Conservation (phyloP, 768 basidiomycete genomes). For the Tricholoma matsutake region DNA sequence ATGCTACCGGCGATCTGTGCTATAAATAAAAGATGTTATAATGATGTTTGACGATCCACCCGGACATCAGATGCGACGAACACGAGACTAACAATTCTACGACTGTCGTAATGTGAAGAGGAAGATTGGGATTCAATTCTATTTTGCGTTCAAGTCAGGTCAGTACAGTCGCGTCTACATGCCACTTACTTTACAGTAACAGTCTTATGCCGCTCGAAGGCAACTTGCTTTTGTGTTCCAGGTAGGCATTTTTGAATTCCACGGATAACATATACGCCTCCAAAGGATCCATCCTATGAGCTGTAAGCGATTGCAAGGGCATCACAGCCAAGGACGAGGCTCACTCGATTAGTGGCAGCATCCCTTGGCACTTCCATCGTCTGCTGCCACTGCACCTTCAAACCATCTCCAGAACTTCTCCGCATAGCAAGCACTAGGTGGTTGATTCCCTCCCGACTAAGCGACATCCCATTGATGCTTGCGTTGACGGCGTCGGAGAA, state of each 20-base stretch:
- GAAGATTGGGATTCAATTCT: constrained; percentile 43
- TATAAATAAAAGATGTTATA: constrained; percentile 10
- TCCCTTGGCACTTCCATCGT: constrained; percentile 43
- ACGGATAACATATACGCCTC: constrained; percentile 48
- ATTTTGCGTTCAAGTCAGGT: neutral
- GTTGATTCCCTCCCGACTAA: constrained; percentile 38
- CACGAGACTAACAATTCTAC: constrained; percentile 44
- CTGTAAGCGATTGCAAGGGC: constrained; percentile 1
- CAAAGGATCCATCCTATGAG: constrained; percentile 44
- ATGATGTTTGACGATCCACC: constrained; percentile 25
- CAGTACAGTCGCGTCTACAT: neutral
- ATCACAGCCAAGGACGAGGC: constrained; percentile 16
- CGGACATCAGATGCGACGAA: constrained; percentile 48
- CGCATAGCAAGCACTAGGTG: constrained; percentile 43
- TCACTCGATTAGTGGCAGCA: constrained; percentile 38
- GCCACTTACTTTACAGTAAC: constrained; percentile 46
- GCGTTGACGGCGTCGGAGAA: constrained; percentile 41
- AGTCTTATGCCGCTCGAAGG: constrained; percentile 48
- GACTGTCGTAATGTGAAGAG: constrained; percentile 37
- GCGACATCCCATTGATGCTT: constrained; percentile 41
- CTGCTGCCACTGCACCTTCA: constrained; percentile 48
- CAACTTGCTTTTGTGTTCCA: constrained; percentile 28
- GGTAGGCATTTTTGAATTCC: constrained; percentile 41
- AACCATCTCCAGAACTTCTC: constrained; percentile 31
- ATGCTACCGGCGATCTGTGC: neutral